Evolutionary conservation across 208 protist genomes (phyloP).

Genomic region (Porcisia deanei): DNA sequence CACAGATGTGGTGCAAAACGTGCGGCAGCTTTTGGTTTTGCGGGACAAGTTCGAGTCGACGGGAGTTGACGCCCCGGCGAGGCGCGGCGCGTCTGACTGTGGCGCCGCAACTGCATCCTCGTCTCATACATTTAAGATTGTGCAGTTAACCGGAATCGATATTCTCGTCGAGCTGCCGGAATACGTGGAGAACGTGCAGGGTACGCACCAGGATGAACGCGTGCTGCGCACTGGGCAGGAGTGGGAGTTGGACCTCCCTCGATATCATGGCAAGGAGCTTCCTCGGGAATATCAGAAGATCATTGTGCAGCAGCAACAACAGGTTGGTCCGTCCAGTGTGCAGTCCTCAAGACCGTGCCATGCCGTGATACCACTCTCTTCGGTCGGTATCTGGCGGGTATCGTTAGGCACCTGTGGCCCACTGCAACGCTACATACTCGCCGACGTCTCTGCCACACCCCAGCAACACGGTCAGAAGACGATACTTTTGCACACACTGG

Average conservation of each 20-base stretch:
- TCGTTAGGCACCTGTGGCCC: constrained; percentile 10
- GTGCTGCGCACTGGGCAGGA: constrained; percentile 27
- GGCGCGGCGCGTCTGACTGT: not conserved
- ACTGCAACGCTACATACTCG: constrained; percentile 40
- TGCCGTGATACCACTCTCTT: constrained; percentile 14
- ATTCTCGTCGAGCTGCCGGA: constrained; percentile 14
- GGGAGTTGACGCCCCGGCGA: not conserved
- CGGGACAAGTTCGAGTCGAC: constrained; percentile 14
- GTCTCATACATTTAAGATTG: constrained; percentile 26
- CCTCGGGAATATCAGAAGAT: constrained; percentile 54
- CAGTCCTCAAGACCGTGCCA: not conserved
- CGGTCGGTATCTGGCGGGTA: constrained; percentile 25
- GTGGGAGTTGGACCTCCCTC: constrained; percentile 69
- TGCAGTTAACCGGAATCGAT: constrained; percentile 22
- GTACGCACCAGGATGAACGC: no score
- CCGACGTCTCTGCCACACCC: constrained; percentile 41
- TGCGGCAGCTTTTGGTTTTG: constrained; percentile 28
- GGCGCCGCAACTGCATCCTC: not conserved
- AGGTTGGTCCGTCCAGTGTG: not conserved
- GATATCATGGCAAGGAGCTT: constrained; percentile 57
- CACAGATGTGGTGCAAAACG: constrained; percentile 20
- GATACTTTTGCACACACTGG: constrained; percentile 46
- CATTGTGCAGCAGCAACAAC: constrained; percentile 22
- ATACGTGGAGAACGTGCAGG: constrained; percentile 5
- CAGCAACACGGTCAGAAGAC: constrained; percentile 39